Evolutionary conservation across 2,329 filamentous ascomycete genomes (phyloP), one percentile per base, ranked within the genome.

Genomic region (Xylariaceae sp.): DNA sequence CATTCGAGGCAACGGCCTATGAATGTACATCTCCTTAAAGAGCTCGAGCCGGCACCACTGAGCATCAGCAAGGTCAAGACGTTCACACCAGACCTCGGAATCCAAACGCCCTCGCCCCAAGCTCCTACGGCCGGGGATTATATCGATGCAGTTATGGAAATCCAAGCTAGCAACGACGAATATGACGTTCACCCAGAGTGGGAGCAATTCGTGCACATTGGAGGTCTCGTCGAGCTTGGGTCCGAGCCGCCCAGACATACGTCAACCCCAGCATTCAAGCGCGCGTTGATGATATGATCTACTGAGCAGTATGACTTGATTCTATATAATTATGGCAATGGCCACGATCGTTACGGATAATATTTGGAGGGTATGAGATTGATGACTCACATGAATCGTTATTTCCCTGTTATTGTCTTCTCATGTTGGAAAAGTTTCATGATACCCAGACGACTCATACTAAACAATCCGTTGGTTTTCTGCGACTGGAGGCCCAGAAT

Each of bases 121-220:
- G 26, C 50, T 3, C 64, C 62, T 1, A 65, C 60, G 5, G 53
- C 64, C 31, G 63, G 63, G 64, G 62, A 64, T 40, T 61, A 66
- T 39, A 58, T 67, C 24, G 65, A 64, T 41, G 50, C 60, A 1
- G 51, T 62, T 19, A 65, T 66, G 67, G 65, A 68, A 46, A 57
- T 62, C 24, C 58, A 65, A 36, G 65, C 65, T 6, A 56, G 34
- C 47, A 23, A 57, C 19, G 45, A 61, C 53, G 48, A 56, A 0
- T 41, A 59, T 9, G 60, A 63, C 19, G 47, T 63, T 2, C 56
- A 63, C 2, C 56, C 60, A 12, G 63, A 64, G 53, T 69, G 63
- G 65, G 65, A 66, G 43, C 64, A 65, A 29, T 67, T 63, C 34
- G 60, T 37, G 2, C 62, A 64, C 39, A 63, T 68, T 2, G 63